phyloP scores from a whole-genome alignment of 2,329 filamentous ascomycete species.

The Verticillium zaregamsianum region DNA sequence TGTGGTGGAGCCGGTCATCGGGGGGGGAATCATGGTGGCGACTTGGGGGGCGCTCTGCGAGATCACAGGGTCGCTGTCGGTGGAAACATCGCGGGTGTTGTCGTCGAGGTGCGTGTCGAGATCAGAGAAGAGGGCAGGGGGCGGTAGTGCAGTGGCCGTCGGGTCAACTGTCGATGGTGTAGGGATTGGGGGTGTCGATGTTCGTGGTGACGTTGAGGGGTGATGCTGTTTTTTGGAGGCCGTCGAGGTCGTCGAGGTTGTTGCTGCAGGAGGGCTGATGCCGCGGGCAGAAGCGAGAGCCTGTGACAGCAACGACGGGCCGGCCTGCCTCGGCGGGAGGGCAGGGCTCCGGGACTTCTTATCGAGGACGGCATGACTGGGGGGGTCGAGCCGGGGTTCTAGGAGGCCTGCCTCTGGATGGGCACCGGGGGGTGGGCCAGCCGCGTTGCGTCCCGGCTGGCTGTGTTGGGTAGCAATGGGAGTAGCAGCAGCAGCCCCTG shows the following conservation, averaged over 20 bases:
- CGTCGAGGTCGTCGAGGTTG: background rate
- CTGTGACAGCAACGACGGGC: slow-evolving; percentile 53
- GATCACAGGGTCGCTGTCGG: slow-evolving; percentile 32
- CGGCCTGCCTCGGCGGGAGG: slow-evolving; percentile 34
- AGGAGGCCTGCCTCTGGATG: slow-evolving; percentile 8
- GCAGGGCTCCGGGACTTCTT: slow-evolving; percentile 43
- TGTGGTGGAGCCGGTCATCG: slow-evolving; percentile 19
- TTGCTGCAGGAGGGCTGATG: slow-evolving; percentile 23
- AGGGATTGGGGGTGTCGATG: background rate
- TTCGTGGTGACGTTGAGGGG: slow-evolving; percentile 5
- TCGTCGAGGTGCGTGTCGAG: slow-evolving; percentile 18
- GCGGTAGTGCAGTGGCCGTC: slow-evolving; percentile 4
- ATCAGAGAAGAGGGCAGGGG: background rate
- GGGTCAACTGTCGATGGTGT: slow-evolving; percentile 3
- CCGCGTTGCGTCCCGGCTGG: background rate
- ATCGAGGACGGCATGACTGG: slow-evolving; percentile 33
- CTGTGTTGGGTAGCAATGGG: slow-evolving; percentile 1
- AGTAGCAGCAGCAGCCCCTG: slow-evolving; percentile 3
- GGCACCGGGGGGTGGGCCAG: slow-evolving; percentile 12
- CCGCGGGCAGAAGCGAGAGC: slow-evolving; percentile 56
- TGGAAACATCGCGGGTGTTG: slow-evolving; percentile 25
- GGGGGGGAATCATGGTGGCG: slow-evolving; percentile 23
- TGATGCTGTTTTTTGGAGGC: background rate
- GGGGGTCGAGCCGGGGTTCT: slow-evolving; percentile 9
- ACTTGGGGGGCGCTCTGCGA: slow-evolving; percentile 25